A percentile compares a stretch with the other conserved stretches of the same genome.
These are phyloP conservation scores for Elaeis guineensis DNA, from an alignment of 176 grass and related monocot genomes.

Conservation along the genomic window DNA sequence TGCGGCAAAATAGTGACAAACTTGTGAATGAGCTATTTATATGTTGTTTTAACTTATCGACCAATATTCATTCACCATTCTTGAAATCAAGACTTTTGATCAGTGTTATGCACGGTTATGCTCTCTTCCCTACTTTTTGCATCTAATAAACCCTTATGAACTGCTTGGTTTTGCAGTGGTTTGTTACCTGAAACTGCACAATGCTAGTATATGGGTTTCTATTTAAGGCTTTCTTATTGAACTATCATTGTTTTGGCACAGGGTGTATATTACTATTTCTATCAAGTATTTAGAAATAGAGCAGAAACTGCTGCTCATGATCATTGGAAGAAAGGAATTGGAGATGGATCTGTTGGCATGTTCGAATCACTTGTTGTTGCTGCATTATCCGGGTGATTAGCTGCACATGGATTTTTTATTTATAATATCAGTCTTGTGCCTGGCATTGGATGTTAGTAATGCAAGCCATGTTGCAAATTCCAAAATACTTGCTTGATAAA, in stretches of 20 bases:
- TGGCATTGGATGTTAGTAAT: too few species aligned
- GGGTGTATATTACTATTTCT: constrained; percentile 99
- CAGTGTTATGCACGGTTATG: neutral
- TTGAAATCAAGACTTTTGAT: too few species aligned
- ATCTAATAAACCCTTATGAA: too few species aligned
- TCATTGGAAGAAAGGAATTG: constrained; percentile 44
- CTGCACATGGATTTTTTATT: neutral
- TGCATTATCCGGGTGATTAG: constrained; percentile 66
- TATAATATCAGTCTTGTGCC: neutral
- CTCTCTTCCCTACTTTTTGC: neutral
- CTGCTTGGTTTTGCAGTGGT: neutral
- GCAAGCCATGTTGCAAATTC: too few species aligned
- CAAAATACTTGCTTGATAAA: too few species aligned
- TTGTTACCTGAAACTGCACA: neutral
- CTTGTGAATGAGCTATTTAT: too few species aligned
- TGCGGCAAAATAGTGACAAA: too few species aligned
- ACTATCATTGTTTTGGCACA: constrained; percentile 9
- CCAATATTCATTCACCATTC: too few species aligned
- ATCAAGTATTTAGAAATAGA: constrained; percentile 77
- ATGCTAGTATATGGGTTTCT: neutral
- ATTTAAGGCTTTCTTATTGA: neutral
- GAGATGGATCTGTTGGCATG: constrained; percentile 92
- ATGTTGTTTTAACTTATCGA: too few species aligned
- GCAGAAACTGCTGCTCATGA: constrained; percentile 53
- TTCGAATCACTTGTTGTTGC: constrained; percentile 77